Evolutionary conservation across 306 rosid genomes (phyloP), one percentile per base, ranked within the genome.

Genomic region (Dicorynia guianensis): DNA sequence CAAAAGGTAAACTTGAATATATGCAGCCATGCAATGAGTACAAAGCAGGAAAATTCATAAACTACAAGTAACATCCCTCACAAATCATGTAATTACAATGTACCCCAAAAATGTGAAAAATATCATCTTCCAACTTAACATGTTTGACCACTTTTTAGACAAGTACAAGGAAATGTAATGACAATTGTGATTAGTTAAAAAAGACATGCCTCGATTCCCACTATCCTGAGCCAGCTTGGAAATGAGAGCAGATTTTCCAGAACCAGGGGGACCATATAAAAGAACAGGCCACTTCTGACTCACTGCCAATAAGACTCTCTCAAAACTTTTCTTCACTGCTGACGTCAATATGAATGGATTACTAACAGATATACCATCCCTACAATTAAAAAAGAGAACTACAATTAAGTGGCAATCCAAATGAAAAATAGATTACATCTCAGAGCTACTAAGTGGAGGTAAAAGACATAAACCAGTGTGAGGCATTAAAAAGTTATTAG

Each of bases 231-330:
- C 89, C 74, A 92, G 86, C 83, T 90, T 94, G 77, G 86, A 70
- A 71, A 92, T 83, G 69, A 92, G 97, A 81, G 90, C 85, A 57
- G 98, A 90, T 79, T 94, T 94, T 66, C 98, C 98, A 56, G 93
- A 74, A 47, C 98, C 98, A 38, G 92, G 80, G 56, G 93, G 89
- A 39, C 98, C 98, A 81, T 78, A 92, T 49, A 94, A 39, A 77
- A 94, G 97, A 73, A 92, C 91, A 12, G 96, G 96, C 93, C 96
- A 92, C 92, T 82, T 92, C 86, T 90, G 95, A 83, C 81, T 84
- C 20, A 89, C 77, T 11, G 98, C 95, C 74, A 90, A 79, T 19
- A 84, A 63, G 55, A 90, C 87, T 88, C 90, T 88, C 74, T 90
- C 89, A 54, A 80, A 87, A 86, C 95, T 90, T 83, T 68, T 83